phyloP scores from a whole-genome alignment of 164 flowering plant genomes.

The Tetracentron sinense region DNA sequence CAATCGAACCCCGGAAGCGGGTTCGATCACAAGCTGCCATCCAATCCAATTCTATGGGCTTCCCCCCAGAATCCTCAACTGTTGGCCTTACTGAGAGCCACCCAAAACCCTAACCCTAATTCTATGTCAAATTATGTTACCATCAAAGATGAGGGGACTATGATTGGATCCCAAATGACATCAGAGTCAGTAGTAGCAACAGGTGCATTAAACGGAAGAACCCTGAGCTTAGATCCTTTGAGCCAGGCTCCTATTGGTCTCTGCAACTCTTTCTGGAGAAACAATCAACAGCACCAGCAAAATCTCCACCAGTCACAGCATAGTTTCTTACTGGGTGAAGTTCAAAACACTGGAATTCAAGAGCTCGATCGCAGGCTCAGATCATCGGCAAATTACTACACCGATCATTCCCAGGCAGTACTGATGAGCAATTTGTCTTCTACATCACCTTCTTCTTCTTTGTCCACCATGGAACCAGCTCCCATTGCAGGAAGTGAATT shows the following conservation, averaged over 20 bases:
- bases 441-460: conserved; percentile 11
- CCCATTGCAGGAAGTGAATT: too few species aligned
- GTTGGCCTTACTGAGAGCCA: too few species aligned
- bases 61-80: too few species aligned
- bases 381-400: too few species aligned
- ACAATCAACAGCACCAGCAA: conserved; percentile 16
- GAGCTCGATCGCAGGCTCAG: conserved; percentile 33
- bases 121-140: conserved; percentile 26
- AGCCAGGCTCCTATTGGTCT: too few species aligned
- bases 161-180: conserved; percentile 9
- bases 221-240: conserved; percentile 30
- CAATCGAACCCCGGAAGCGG: too few species aligned
- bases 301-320: too few species aligned
- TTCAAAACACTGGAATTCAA: conserved; percentile 30
- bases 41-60: too few species aligned
- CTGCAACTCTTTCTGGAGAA: too few species aligned
- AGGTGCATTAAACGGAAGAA: conserved; percentile 22
- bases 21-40: too few species aligned
- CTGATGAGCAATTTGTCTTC: conserved; percentile 25
- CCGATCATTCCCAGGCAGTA: conserved; percentile 25
- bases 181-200: conserved; percentile 15
- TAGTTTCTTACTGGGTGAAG: background rate
- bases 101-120: too few species aligned
- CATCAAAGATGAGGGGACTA: too few species aligned
- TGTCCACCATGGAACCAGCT: conserved; percentile 35